phyloP scores from a whole-genome alignment of 805 yeast genomes.

The Ogataea paraovalis region DNA sequence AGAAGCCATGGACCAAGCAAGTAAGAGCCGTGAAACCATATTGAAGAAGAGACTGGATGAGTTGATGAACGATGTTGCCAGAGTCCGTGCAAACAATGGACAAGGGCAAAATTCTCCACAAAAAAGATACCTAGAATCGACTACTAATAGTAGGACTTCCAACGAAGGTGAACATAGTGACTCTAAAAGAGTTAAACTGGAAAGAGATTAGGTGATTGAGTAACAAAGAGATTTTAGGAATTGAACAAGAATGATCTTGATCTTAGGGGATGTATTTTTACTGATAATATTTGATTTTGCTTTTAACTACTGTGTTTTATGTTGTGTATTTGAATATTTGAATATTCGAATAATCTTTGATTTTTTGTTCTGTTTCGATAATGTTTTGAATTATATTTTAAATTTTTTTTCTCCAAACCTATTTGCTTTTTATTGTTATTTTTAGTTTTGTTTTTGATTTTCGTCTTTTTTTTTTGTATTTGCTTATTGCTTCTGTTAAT shows the following conservation, averaged over 20 bases:
- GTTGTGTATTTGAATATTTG: background rate
- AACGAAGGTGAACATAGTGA: constrained; percentile 9
- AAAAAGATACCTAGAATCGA: background rate
- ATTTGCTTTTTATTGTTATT: background rate
- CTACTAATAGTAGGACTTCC: background rate
- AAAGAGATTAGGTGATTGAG: constrained; percentile 3
- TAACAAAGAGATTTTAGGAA: background rate
- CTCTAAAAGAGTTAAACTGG: constrained; percentile 18
- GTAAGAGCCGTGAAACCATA: constrained; percentile 45
- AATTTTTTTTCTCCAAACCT: background rate
- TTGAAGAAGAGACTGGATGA: constrained; percentile 49
- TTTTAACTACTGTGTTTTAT: background rate
- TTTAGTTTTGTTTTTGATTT: background rate
- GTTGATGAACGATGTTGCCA: constrained; percentile 16
- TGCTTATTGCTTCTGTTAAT: background rate
- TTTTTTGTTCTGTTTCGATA: background rate
- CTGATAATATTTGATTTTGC: background rate
- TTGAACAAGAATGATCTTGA: too few relatives aligned
- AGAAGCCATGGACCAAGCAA: constrained; percentile 62
- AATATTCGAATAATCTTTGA: background rate
- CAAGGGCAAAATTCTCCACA: background rate
- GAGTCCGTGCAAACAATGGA: background rate
- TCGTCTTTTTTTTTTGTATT: background rate
- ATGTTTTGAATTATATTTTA: background rate
- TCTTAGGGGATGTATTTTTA: background rate